Base-by-base conservation (phyloP, 371 early-diverging fungal species). In the Apophysomyces sp. region DNA sequence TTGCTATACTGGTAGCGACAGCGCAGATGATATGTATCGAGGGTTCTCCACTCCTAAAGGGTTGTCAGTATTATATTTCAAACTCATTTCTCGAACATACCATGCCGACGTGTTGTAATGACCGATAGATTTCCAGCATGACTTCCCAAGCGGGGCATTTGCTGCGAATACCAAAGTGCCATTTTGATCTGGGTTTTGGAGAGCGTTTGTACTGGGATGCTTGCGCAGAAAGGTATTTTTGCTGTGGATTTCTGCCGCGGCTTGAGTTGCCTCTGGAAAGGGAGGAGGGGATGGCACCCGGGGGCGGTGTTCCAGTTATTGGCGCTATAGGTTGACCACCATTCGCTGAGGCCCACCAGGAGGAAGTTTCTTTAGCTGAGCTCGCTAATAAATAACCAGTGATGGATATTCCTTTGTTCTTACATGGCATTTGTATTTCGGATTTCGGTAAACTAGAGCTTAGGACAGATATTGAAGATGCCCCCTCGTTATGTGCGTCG, bases 81-180 rank as follows among this genome's bases (percentile, higher is more conserved):
- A 30, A 7, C 55, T 15, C 27, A 39, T 12, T n/a, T 18, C 16
- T 52, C 28, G 39, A 49, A 30, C 63, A 58, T 78, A 86, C 89
- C 89, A 98, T 94, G 30, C 88, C 88, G 32, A 93, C 83, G 68
- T 92, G 93, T 61, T 88, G 86, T 51, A 98, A 74, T 0, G 98
- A 96, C 21, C 92, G 86, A 78, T 93, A 98, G 7, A 97, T 94
- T 68, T 98, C 98, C 7, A 92, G 82, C 98, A 97, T 97, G n/a
- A 98, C 96, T 69, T 97, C 97, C 58, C 86, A 83, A 0, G 97
- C 97, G 26, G 92, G 91, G 67, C 91, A 90, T 68, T 91, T 84
- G 21, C 94, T 94, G 53, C 98, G 88, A 62, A 98, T 97, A 21
- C 98, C 98, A 79, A 96, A 96, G 76, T 98, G 98, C 98, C 98